Evolutionary conservation across 2,329 filamentous ascomycete genomes (phyloP).

Genomic region (Sporothrix phasma): DNA sequence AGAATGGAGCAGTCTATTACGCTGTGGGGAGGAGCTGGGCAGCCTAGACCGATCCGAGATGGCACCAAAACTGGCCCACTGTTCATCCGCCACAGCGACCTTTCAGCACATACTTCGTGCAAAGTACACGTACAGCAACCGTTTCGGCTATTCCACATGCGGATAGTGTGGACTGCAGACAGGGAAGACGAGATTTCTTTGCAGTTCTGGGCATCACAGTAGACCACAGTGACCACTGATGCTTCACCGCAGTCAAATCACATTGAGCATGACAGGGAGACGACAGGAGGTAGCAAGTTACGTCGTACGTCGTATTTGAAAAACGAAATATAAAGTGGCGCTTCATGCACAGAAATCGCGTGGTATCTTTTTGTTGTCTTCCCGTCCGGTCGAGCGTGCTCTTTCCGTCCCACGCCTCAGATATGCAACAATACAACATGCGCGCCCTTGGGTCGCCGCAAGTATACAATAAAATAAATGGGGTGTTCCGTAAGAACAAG

Average conservation of each 20-base stretch:
- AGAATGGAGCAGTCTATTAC: no score
- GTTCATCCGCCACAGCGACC: no score
- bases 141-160: no score
- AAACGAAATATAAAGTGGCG: background rate
- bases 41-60: background rate
- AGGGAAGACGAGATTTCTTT: no score
- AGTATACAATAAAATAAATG: background rate
- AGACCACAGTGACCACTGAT: no score
- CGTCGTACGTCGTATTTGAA: no score
- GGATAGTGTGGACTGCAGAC: no score
- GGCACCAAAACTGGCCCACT: background rate
- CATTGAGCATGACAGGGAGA: background rate
- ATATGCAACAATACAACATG: conserved; percentile 4
- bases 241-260: no score
- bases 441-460: background rate
- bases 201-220: no score
- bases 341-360: conserved; percentile 6
- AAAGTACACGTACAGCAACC: no score
- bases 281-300: no score
- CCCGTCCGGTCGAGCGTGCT: background rate
- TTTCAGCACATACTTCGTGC: no score
- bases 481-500: background rate
- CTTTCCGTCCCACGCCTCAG: background rate
- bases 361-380: conserved; percentile 2
- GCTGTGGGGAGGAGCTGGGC: background rate